phyloP scores from a whole-genome alignment of 306 rosid species.

The Cicer arietinum region DNA sequence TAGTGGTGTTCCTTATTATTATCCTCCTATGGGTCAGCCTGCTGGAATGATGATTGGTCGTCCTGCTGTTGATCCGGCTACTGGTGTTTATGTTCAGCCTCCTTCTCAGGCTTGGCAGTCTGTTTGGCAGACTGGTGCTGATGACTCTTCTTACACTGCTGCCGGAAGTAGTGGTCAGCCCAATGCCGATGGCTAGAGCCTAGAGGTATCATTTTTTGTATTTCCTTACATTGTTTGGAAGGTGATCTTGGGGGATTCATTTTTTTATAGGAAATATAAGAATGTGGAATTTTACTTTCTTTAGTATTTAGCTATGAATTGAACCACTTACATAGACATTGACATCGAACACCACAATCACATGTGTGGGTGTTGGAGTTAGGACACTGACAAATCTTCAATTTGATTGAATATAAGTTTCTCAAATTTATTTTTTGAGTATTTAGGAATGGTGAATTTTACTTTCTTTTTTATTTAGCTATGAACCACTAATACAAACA shows the following conservation, averaged over 20 bases:
- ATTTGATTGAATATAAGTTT: too few relatives aligned
- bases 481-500: not conserved
- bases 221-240: not conserved
- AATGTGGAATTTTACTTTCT: slow-evolving; percentile 1
- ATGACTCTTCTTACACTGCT: slow-evolving; percentile 64
- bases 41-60: slow-evolving; percentile 88
- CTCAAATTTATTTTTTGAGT: too few relatives aligned
- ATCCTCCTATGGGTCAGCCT: slow-evolving; percentile 92
- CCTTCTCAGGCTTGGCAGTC: slow-evolving; percentile 99
- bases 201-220: slow-evolving; percentile 62
- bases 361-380: too few relatives aligned
- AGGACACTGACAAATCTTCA: too few relatives aligned
- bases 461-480: too few relatives aligned
- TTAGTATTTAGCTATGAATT: not conserved
- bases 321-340: too few relatives aligned
- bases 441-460: too few relatives aligned
- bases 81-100: slow-evolving; percentile 82
- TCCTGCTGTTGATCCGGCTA: slow-evolving; percentile 81
- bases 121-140: slow-evolving; percentile 79
- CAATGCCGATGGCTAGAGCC: slow-evolving; percentile 81
- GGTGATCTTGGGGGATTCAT: not conserved
- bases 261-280: not conserved
- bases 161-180: slow-evolving; percentile 68
- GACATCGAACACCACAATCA: too few relatives aligned
- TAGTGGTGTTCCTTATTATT: slow-evolving; percentile 83